Conservation (phyloP, 2,329 filamentous ascomycete species). For the Ascochyta koolunga region DNA sequence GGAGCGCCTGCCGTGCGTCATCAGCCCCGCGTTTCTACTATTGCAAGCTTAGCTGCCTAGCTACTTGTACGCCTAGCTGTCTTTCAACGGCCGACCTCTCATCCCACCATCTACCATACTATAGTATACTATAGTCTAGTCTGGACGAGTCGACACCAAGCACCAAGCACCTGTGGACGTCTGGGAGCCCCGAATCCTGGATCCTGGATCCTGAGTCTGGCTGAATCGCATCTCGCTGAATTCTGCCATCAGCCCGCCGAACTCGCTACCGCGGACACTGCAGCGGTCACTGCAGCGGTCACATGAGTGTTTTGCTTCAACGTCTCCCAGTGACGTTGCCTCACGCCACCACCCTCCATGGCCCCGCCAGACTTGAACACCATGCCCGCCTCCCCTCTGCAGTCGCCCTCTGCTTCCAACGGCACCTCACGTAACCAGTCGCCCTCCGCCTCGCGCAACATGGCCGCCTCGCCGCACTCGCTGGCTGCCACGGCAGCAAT, state of each 20-base stretch:
- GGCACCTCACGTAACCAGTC: slow-evolving; percentile 27
- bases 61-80: too few species aligned
- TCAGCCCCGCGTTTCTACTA: neutral
- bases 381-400: slow-evolving; percentile 58
- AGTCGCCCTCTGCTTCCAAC: slow-evolving; percentile 41
- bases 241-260: slow-evolving; percentile 8
- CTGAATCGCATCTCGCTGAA: too few species aligned
- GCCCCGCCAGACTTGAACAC: slow-evolving; percentile 63
- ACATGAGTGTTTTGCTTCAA: neutral
- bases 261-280: slow-evolving; percentile 3
- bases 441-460: slow-evolving; percentile 50
- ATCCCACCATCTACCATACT: too few species aligned
- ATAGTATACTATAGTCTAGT: too few species aligned
- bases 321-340: neutral
- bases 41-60: too few species aligned
- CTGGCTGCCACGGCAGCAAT: slow-evolving; percentile 78
- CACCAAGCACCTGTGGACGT: too few species aligned
- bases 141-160: too few species aligned
- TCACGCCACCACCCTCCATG: slow-evolving; percentile 46
- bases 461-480: slow-evolving; percentile 69
- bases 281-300: neutral
- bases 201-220: too few species aligned
- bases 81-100: neutral
- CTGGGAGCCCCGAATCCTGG: too few species aligned
- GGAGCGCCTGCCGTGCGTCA: neutral